These are phyloP conservation scores for Anthoceros angustus DNA, from an alignment of 225 moss, liverwort and hornwort species.

Conservation along the genomic window DNA sequence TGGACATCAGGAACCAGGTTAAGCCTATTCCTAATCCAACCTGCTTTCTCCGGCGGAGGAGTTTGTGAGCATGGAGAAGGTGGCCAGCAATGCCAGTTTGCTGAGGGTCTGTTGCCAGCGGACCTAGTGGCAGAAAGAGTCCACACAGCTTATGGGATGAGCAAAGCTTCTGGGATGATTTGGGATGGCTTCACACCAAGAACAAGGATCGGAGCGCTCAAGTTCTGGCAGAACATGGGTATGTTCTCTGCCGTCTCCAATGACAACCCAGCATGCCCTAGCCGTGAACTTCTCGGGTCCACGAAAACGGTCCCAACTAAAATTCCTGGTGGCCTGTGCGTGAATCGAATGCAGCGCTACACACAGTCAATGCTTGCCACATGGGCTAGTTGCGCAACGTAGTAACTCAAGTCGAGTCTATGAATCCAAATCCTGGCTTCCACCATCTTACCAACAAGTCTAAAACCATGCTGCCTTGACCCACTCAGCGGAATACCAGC, in stretches of 20 bases:
- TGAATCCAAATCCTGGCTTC: too few species aligned
- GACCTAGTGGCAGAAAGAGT: constrained; percentile 51
- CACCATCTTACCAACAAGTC: too few species aligned
- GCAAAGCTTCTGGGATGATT: constrained; percentile 99
- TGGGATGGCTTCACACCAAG: constrained; percentile 92
- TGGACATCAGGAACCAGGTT: constrained; percentile 96
- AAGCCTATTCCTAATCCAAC: constrained; percentile 83
- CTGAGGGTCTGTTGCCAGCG: constrained; percentile 50
- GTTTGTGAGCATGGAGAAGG: constrained; percentile 95
- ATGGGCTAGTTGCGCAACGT: too few species aligned
- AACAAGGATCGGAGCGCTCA: constrained; percentile 57
- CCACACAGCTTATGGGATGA: constrained; percentile 98
- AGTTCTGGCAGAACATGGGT: constrained; percentile 99
- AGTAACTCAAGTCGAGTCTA: too few species aligned
- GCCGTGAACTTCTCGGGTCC: too few species aligned
- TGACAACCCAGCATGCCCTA: constrained; percentile 92
- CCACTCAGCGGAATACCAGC: too few species aligned
- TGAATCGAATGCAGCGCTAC: too few species aligned
- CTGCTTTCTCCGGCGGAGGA: constrained; percentile 69
- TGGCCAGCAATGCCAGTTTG: constrained; percentile 68
- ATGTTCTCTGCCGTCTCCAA: constrained; percentile 98
- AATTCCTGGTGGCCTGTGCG: too few species aligned
- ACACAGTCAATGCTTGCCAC: too few species aligned
- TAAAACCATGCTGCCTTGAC: too few species aligned
- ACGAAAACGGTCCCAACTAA: too few species aligned